Base-by-base conservation (phyloP, 495 filamentous ascomycete species). In the Tuber microsphaerosporum region DNA sequence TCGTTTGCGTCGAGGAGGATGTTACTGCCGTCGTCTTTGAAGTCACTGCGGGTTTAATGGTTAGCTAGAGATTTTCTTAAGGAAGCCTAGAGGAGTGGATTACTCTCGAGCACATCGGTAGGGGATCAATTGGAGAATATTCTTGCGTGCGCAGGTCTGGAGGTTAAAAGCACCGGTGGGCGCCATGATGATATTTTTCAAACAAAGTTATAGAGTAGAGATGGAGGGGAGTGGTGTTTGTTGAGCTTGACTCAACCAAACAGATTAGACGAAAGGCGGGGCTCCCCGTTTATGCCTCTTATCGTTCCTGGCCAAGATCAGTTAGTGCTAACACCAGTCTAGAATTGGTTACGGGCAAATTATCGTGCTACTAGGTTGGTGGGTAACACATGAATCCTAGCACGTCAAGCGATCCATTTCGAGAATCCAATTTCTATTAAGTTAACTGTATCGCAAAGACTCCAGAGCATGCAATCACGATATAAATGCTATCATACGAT, bases 1-100 rank as follows among this genome's bases (percentile, higher is more conserved):
- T 99, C 95, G 79, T 99, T 99, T 75, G 96, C 95, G 82, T 99
- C 95, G 75, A 99, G 92, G 43, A 99, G 90, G 74, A 98, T 91
- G 83, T 98, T 98, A 70, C 91, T 97, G 78, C 95, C 96, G 82
- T 99, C 92, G 83, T 99, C 95, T 87, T 98, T 97, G 88, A 98
- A 98, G 88, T 99, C 81, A 68, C 81, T 83, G 45, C 10, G n/a
- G 19, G 39, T 39, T 69, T 68, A 72, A 56, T 72, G 56, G 45
- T 75, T 43, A 74, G 26, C n/a, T 2, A 31, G 10, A 65, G 1
- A 31, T 65, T 31, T 26, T 8, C 26, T 17, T 7, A 17, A 16
- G 70, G 19, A 34, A 34, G 46, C 31, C n/a, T 16, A 20, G 48
- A 56, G 51, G 46, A 75, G 71, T 34, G 42, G 76, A 78, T 80